A percentile compares a stretch with the other conserved stretches of the same genome.
These are phyloP conservation scores for Aspergillus tubingensis DNA, from an alignment of 2,329 filamentous ascomycete species.

Conservation along the genomic window DNA sequence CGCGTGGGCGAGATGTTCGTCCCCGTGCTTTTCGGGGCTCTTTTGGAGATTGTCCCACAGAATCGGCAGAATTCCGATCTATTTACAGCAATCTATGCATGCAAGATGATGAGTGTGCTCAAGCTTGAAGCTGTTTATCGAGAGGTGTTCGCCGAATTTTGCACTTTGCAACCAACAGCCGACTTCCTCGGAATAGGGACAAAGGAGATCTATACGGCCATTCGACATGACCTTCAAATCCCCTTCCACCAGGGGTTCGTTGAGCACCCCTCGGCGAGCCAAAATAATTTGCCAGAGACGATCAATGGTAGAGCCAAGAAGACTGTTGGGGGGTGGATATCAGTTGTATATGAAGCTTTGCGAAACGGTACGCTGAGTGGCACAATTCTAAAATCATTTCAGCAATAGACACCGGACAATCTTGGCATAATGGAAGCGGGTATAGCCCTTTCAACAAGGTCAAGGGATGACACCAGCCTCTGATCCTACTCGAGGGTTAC, in stretches of 20 bases:
- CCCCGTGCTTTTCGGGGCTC: neutral
- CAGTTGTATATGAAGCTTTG: slow-evolving; percentile 10
- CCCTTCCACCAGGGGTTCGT: slow-evolving; percentile 8
- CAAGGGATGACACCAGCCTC: too few species aligned
- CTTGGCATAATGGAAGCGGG: neutral
- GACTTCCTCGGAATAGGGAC: slow-evolving; percentile 1
- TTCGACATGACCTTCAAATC: neutral
- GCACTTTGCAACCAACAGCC: neutral
- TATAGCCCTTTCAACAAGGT: too few species aligned
- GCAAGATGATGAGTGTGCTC: neutral
- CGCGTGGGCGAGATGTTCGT: neutral
- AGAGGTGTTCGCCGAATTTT: neutral
- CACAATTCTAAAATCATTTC: neutral
- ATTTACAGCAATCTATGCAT: neutral
- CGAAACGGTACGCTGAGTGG: slow-evolving; percentile 3
- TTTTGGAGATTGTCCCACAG: neutral
- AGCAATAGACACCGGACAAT: neutral
- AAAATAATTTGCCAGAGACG: neutral
- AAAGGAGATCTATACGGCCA: neutral
- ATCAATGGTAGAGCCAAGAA: slow-evolving; percentile 3
- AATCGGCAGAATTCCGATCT: neutral
- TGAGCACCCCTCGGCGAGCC: neutral
- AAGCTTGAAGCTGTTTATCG: neutral
- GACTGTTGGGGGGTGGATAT: slow-evolving; percentile 6
- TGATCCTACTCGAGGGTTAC: too few species aligned